These are phyloP conservation scores for Coemansia sp. DNA, from an alignment of 192 early-diverging fungal species.

Conservation along the genomic window DNA sequence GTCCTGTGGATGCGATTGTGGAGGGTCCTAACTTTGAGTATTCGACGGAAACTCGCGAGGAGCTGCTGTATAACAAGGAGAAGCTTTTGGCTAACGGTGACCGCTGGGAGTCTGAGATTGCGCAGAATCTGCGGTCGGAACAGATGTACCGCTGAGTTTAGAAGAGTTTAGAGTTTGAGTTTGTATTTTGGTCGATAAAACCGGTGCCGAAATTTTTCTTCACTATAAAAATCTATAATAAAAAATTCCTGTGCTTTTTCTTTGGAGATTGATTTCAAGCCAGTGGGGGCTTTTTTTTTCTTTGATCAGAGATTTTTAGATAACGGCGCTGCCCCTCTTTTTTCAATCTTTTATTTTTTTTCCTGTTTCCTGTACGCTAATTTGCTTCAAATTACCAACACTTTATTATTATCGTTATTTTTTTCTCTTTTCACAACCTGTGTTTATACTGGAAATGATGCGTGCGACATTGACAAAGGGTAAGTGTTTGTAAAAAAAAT, in stretches of 20 bases:
- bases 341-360: background rate
- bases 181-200: background rate
- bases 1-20: slow-evolving; percentile 97
- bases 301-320: background rate
- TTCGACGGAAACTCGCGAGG: slow-evolving; percentile 95
- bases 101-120: slow-evolving; percentile 95
- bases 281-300: background rate
- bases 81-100: slow-evolving; percentile 96
- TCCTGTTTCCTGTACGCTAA: background rate
- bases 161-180: background rate
- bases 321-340: background rate
- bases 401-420: background rate
- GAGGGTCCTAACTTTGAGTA: slow-evolving; percentile 97
- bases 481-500: background rate
- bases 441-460: slow-evolving; percentile 17
- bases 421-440: background rate
- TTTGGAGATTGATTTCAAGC: background rate
- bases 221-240: background rate
- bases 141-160: slow-evolving; percentile 60
- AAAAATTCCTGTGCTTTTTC: background rate
- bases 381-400: too few species aligned
- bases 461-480: slow-evolving; percentile 11
- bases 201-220: background rate
- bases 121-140: slow-evolving; percentile 69
- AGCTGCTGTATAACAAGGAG: slow-evolving; percentile 97